A percentile compares a stretch with the other conserved stretches of the same genome.
Evolutionary conservation across 2,329 filamentous ascomycete species (phyloP).

Genomic region (Thelonectria blattea): DNA sequence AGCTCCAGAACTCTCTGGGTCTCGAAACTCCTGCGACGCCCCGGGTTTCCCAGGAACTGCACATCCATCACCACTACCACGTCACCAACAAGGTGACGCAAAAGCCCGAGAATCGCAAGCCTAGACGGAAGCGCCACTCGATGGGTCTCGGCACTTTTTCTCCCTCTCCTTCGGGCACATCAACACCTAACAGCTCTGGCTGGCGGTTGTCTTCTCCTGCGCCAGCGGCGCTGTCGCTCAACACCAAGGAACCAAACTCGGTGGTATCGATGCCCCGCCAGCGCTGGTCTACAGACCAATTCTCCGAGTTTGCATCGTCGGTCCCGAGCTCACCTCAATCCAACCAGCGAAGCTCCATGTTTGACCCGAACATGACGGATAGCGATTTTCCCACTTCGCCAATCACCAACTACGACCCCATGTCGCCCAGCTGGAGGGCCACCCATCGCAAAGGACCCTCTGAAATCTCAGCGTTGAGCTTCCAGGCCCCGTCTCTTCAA

Average conservation of each 20-base stretch:
- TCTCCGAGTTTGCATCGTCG: constrained; percentile 74
- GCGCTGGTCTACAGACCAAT: constrained; percentile 69
- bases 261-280: constrained; percentile 51
- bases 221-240: constrained; percentile 50
- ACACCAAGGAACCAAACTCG: constrained; percentile 58
- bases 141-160: constrained; percentile 67
- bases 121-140: constrained; percentile 75
- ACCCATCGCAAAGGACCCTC: constrained; percentile 63
- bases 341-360: constrained; percentile 74
- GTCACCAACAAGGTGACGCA: constrained; percentile 66
- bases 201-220: constrained; percentile 49
- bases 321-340: constrained; percentile 83
- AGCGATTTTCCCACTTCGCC: constrained; percentile 82
- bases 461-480: constrained; percentile 59
- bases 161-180: constrained; percentile 46
- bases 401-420: constrained; percentile 74
- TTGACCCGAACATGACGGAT: constrained; percentile 67
- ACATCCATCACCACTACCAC: constrained; percentile 96
- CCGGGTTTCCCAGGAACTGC: constrained; percentile 71
- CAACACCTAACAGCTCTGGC: constrained; percentile 49
- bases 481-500: constrained; percentile 46
- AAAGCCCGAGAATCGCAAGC: constrained; percentile 65
- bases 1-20: constrained; percentile 62
- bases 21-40: constrained; percentile 41
- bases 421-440: constrained; percentile 63